Conservation (phyloP, 1,284 basidiomycete genomes). For the Quambalaria eucalypti region DNA sequence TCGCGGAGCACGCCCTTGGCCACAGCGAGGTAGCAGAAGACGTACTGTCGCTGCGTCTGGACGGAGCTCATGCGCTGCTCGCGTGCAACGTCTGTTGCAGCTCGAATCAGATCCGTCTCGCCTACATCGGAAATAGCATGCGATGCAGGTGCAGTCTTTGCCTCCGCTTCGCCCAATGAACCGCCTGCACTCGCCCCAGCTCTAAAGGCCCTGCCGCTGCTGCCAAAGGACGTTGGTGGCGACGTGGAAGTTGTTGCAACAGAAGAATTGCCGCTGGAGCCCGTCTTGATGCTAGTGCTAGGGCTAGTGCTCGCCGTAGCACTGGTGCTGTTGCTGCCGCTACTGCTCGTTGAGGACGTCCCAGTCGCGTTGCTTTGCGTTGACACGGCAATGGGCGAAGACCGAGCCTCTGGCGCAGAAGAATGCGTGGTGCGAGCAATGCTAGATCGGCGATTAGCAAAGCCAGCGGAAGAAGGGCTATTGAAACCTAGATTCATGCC, state of each 20-base stretch:
- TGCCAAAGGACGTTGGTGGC: background rate
- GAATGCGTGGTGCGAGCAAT: background rate
- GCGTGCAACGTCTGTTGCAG: conserved; percentile 19
- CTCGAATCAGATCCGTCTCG: conserved; percentile 17
- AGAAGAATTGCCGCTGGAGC: background rate
- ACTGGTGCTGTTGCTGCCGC: background rate
- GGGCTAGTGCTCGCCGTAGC: background rate
- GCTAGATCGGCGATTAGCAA: background rate
- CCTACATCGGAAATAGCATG: background rate
- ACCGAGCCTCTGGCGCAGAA: background rate
- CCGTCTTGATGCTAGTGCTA: background rate
- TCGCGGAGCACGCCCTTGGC: conserved; percentile 31
- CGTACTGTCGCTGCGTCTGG: conserved; percentile 41
- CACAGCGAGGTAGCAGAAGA: conserved; percentile 39
- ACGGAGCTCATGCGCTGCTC: conserved; percentile 45
- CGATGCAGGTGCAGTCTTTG: background rate
- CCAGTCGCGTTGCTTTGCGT: no score
- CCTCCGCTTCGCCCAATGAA: no score
- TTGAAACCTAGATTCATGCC: conserved; percentile 12
- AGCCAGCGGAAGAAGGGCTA: background rate
- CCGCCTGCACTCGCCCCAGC: no score
- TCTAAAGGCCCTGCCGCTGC: background rate
- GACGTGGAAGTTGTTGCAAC: background rate
- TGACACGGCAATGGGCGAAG: background rate
- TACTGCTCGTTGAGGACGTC: no score